Conservation (phyloP, 441 rosid genomes). For the Manihot esculenta region DNA sequence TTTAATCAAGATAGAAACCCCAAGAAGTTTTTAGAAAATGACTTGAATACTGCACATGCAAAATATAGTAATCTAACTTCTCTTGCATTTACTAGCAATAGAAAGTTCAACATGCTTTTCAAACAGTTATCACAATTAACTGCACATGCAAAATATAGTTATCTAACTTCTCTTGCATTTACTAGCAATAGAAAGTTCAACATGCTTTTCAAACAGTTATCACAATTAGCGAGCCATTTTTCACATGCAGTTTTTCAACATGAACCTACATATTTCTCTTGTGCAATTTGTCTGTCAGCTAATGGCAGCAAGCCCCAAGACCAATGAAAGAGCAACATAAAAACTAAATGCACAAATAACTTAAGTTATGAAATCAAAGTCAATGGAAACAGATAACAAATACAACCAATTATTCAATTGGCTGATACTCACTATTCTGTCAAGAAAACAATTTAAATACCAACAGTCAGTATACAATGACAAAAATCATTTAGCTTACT, state of each 20-base stretch:
- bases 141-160: background rate
- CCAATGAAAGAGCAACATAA: background rate
- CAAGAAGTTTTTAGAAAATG: background rate
- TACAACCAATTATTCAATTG: constrained; percentile 4
- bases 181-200: background rate
- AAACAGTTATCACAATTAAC: too few species aligned
- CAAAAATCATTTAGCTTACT: constrained; percentile 44
- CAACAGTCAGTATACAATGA: constrained; percentile 1
- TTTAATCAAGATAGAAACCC: background rate
- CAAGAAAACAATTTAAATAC: constrained; percentile 5
- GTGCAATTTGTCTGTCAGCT: background rate
- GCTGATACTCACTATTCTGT: constrained; percentile 9
- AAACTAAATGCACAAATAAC: constrained; percentile 1
- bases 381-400: background rate
- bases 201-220: constrained; percentile 10
- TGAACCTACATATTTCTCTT: background rate
- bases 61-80: background rate
- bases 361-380: background rate
- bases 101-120: too few species aligned
- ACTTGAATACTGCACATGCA: background rate
- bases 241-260: background rate
- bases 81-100: background rate
- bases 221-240: background rate
- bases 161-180: background rate
- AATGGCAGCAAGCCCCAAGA: background rate